Evolutionary conservation across 176 grass and related monocot genomes (phyloP).

Genomic region (Elaeis guineensis): DNA sequence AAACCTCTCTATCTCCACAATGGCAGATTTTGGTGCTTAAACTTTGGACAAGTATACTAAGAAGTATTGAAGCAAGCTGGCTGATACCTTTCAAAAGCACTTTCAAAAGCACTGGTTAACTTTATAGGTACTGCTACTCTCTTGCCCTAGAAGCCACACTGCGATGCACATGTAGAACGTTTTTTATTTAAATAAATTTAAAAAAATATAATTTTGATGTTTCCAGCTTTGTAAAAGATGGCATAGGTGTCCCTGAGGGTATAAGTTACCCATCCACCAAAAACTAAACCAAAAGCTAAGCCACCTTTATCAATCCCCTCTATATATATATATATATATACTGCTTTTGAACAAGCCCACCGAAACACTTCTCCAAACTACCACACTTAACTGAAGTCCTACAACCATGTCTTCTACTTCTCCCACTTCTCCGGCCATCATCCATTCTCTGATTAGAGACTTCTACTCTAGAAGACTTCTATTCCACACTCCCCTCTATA

Average conservation of each 20-base stretch:
- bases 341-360: neutral
- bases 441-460: slow-evolving; percentile 6
- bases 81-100: too few relatives aligned
- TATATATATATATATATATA: slow-evolving; percentile 12
- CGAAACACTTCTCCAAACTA: neutral
- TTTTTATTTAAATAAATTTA: slow-evolving; percentile 13
- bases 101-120: too few relatives aligned
- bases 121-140: too few relatives aligned
- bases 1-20: too few relatives aligned
- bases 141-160: neutral
- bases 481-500: slow-evolving; percentile 46
- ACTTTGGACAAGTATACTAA: too few relatives aligned
- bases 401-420: slow-evolving; percentile 30
- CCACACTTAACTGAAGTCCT: neutral
- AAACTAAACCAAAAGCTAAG: too few relatives aligned
- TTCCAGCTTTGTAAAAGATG: slow-evolving; percentile 10
- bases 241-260: slow-evolving; percentile 3
- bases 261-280: neutral
- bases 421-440: slow-evolving; percentile 11
- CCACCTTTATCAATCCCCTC: neutral
- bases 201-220: slow-evolving; percentile 10
- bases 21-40: too few relatives aligned
- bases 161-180: slow-evolving; percentile 9
- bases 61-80: too few relatives aligned
- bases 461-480: slow-evolving; percentile 59